A percentile compares a stretch with the other conserved stretches of the same genome.
Conservation (phyloP, 1,284 basidiomycete genomes). For the Cutaneotrichosporon cavernicola region DNA sequence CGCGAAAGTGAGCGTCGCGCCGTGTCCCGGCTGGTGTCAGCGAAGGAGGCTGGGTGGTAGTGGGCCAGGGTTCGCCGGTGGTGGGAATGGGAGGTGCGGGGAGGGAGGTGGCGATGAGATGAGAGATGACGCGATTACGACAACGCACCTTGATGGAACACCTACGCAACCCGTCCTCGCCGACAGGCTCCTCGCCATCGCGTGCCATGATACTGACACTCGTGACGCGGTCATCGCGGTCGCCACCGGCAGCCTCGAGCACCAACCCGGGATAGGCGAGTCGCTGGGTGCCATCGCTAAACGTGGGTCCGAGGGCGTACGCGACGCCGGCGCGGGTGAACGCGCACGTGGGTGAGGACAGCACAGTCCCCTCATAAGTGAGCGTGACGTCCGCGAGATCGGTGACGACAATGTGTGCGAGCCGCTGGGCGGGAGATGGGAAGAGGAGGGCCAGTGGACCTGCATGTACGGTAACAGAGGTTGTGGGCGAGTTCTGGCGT, state of each 20-base stretch:
- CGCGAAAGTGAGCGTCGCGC: slow-evolving; percentile 60
- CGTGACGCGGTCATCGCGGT: slow-evolving; percentile 46
- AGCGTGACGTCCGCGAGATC: slow-evolving; percentile 57
- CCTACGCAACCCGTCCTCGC: slow-evolving; percentile 17
- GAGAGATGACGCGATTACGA: too few relatives aligned
- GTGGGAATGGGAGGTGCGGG: neutral
- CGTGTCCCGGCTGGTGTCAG: slow-evolving; percentile 64
- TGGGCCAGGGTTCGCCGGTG: neutral
- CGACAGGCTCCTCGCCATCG: slow-evolving; percentile 39
- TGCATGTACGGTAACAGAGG: slow-evolving; percentile 72
- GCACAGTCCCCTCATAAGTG: slow-evolving; percentile 65
- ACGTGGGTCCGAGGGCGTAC: slow-evolving; percentile 78
- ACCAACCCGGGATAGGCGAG: slow-evolving; percentile 68
- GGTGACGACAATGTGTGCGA: slow-evolving; percentile 66
- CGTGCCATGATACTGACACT: slow-evolving; percentile 43
- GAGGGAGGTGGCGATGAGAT: neutral
- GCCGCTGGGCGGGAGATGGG: slow-evolving; percentile 66
- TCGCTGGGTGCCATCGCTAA: slow-evolving; percentile 54
- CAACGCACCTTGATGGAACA: slow-evolving; percentile 31
- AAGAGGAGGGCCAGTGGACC: slow-evolving; percentile 76
- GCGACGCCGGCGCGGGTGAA: slow-evolving; percentile 68
- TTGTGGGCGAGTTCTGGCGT: slow-evolving; percentile 56
- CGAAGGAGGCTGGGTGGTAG: neutral
- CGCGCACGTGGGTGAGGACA: slow-evolving; percentile 60
- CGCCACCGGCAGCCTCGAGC: slow-evolving; percentile 66